A percentile compares a stretch with the other conserved stretches of the same genome.
These are phyloP conservation scores for Tulasnella sp. DNA, from an alignment of 768 basidiomycete genomes.

Conservation along the genomic window DNA sequence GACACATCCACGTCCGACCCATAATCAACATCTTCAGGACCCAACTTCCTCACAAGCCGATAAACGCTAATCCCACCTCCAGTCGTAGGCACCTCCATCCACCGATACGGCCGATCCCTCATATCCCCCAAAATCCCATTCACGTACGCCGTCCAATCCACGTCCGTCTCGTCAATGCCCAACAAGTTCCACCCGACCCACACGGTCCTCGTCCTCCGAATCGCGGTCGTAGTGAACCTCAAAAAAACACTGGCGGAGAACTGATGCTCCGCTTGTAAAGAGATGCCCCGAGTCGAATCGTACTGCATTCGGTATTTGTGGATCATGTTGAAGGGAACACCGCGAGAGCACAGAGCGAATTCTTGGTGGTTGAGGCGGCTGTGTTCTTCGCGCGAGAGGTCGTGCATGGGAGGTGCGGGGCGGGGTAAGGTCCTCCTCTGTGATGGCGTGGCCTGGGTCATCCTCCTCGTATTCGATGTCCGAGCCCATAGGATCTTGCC, in stretches of 20 bases:
- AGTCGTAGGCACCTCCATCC: neutral
- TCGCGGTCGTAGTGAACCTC: conserved; percentile 1
- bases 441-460: no score
- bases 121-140: neutral
- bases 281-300: neutral
- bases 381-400: conserved; percentile 8
- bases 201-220: neutral
- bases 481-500: neutral
- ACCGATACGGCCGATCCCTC: neutral
- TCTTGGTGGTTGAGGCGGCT: neutral
- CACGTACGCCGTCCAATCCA: conserved; percentile 10
- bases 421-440: neutral
- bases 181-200: conserved; percentile 14
- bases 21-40: neutral
- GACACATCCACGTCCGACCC: conserved; percentile 1
- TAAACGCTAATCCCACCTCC: neutral
- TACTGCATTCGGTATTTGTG: neutral
- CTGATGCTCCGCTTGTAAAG: neutral
- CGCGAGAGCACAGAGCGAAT: conserved; percentile 11
- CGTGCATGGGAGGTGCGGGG: neutral
- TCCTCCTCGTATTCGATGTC: neutral
- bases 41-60: neutral
- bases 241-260: neutral
- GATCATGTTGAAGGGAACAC: conserved; percentile 20
- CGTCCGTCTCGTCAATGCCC: conserved; percentile 2